Base-by-base conservation (phyloP, 140 eudicot genomes). In the Erigeron philadelphicus region DNA sequence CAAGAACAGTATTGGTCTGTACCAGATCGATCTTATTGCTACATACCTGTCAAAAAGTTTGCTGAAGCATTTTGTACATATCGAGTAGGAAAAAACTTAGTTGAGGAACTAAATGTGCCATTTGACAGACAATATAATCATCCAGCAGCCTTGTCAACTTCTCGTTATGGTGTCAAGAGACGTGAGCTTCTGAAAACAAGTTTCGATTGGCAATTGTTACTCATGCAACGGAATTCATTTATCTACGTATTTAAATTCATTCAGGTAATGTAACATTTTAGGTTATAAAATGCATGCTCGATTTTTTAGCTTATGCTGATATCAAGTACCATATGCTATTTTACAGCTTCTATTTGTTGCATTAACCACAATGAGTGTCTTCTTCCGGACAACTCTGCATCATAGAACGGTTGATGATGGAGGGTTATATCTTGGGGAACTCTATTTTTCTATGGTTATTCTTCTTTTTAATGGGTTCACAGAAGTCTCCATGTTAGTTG, bases 381-480 rank as follows among this genome's bases (percentile, higher is more conserved):
- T 87, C 79, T 85, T 88, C 78, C 94, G 99, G 72, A 79, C 90
- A 61, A 87, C 81, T 54, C 65, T 94, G 76, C 90, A 82, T 75
- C 95, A 87, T 67, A 67, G 83, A 66, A 94, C 95, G 17, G 79
- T 89, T 76, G 94, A 94, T 55, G 99, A 89, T 65, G 99, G 84
- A 63, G 99, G 95, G 21, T 75, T 94, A 49, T 94, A 86, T 79
- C 91, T 94, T 11, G 99, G 99, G 6, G 94, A 81, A 64, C 82
- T 94, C 15, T 94, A 89, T 77, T 94, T 94, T 73, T 73, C 99
- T 23, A 94, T 94, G 96, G 93, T 94, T 76, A 89, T 89, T 71
- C 87, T 87, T 72, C 88, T 94, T 62, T 94, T 89, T 43, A 94
- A 94, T 58, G 99, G 99, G 65, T 94, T 94, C 78, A 89, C 95